Evolutionary conservation across 352 stramenopile genomes (phyloP), one percentile per base, ranked within the genome.

Genomic region (Pythium oligandrum): DNA sequence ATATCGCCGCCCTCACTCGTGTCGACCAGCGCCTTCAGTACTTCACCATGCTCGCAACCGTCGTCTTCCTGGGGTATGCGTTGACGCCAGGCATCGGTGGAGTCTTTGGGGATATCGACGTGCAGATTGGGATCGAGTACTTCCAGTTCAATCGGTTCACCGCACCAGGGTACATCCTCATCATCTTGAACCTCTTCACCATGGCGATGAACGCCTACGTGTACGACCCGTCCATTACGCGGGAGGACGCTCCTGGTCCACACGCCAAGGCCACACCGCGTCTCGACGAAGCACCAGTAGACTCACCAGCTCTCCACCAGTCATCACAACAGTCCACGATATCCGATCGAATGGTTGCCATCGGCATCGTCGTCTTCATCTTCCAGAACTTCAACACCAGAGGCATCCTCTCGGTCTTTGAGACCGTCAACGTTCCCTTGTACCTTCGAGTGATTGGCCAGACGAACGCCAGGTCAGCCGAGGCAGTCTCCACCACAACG

Each of bases 51-150:
- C 75, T 91, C n/a, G 78, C 76, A 17, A 75, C 71, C 1, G 73
- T 88, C 3, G 80, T 88, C 2, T 91, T 86, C 49, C 60, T 89
- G 2, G 77, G 63, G n/a, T 90, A 89, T 47, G 80, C 80, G 31
- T 40, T 90, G 46, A 88, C 73, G 1, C 80, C 80, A 39, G 80
- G 75, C 6, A 55, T 91, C 11, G 78, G 66, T 3, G 75, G 68
- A 37, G 36, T 88, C 43, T 65, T 88, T 39, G 71, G 64, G 7
- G 49, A 75, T 33, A 64, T 75, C 3, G 61, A 87, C 30, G 44
- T 78, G 1, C 4, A 66, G 4, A 32, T 88, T 12, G 57, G 48
- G 2, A 67, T 54, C 8, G 59, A 73, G n/a, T 53, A 70, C 31
- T 35, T 88, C n/a, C 51, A 71, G 11, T 78, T 90, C 55, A 88